Conservation (phyloP, 2,329 filamentous ascomycete species). For the Cytospora leucostoma region DNA sequence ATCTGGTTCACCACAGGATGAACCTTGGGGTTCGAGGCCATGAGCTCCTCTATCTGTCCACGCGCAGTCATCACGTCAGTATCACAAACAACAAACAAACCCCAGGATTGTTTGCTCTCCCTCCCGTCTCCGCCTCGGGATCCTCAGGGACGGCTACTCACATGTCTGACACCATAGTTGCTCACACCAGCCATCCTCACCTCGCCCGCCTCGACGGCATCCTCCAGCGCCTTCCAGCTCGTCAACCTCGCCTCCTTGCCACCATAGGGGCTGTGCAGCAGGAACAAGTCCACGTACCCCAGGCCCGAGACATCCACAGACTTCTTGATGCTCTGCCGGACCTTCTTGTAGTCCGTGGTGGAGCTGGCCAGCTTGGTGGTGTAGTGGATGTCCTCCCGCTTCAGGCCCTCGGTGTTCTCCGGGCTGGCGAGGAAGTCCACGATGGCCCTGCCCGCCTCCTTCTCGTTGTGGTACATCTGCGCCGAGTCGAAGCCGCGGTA, state of each 20-base stretch:
- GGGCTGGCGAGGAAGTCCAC: conserved; percentile 53
- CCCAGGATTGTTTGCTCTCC: background rate
- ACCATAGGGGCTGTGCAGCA: conserved; percentile 79
- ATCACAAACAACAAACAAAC: background rate
- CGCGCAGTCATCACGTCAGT: background rate
- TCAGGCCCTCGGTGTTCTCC: conserved; percentile 48
- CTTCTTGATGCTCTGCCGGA: conserved; percentile 64
- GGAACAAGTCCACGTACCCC: conserved; percentile 76
- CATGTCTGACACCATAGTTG: conserved; percentile 76
- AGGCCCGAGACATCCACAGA: conserved; percentile 66
- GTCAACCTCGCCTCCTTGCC: conserved; percentile 67
- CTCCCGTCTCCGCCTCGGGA: background rate
- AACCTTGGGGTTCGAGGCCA: conserved; percentile 62
- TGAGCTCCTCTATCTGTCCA: conserved; percentile 65
- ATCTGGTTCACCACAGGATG: conserved; percentile 76
- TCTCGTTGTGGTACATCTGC: conserved; percentile 68
- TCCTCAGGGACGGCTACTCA: conserved; percentile 41
- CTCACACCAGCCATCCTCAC: conserved; percentile 72
- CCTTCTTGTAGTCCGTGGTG: conserved; percentile 64
- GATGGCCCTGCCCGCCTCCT: conserved; percentile 68
- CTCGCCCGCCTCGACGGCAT: conserved; percentile 72
- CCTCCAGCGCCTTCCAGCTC: conserved; percentile 76
- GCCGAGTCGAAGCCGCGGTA: conserved; percentile 56
- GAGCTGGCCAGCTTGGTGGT: conserved; percentile 76
- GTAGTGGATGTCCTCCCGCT: conserved; percentile 73